Base-by-base conservation (phyloP, 164 flowering plant genomes). In the Warburgia ugandensis region DNA sequence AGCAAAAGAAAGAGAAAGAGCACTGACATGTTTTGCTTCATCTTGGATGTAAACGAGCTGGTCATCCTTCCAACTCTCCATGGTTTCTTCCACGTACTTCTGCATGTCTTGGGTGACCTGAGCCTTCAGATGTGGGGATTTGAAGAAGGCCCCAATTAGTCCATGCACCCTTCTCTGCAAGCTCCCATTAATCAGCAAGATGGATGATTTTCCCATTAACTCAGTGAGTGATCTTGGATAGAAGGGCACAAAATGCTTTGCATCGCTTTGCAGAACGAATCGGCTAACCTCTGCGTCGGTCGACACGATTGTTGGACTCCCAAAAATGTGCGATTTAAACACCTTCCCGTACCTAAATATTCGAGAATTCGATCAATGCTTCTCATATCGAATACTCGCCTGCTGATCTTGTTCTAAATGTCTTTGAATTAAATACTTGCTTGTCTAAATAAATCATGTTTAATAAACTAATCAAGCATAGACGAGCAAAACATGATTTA, bases 271-370 rank as follows among this genome's bases (percentile, higher is more conserved):
- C 36, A 92, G 71, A 19, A 92, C 62, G 50, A 73, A 58, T 30
- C 55, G 73, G 52, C 64, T 88, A 68, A 88, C 85, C 67, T 88
- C 99, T 27, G 85, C 88, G 59, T 92, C 99, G 4, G 86, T 88
- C 9, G 99, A 83, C 1, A 92, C 76, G 0, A 92, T 77, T 0
- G 86, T 80, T 0, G 78, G 83, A 37, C 75, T 84, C 31, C 96
- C 98, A 60, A 88, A 82, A 52, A 92, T 69, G 64, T 92, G 96
- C 6, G 98, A 85, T 66, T 85, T 88, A 67, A 92, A 92, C 73
- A 92, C 96, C 59, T 79, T 84, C 51, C 98, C 98, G 64, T 88
- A 88, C 82, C 98, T 87, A 29, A 45, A 68, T 8, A 45, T 11
- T 21, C 49, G 14, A 20, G 17, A 49, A 4, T 16, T 10, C 17